Evolutionary conservation across 331 rosid species (phyloP).

Genomic region (Malus hybrid): DNA sequence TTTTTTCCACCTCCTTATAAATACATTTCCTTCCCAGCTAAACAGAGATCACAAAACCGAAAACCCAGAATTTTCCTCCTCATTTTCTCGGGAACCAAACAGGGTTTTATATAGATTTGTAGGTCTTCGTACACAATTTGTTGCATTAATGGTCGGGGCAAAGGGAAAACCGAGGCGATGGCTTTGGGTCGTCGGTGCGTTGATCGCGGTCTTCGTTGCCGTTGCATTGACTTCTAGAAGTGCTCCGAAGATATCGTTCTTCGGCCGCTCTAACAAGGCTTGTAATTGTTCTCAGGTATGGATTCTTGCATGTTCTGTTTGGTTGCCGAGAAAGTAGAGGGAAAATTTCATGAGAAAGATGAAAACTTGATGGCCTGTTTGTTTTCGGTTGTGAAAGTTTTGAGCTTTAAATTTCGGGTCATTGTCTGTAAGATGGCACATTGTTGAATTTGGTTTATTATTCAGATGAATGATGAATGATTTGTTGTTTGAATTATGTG

Average conservation of each 20-base stretch:
- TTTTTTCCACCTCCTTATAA: background rate
- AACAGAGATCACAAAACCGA: background rate
- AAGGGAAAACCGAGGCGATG: slow-evolving; percentile 38
- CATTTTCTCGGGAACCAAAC: slow-evolving; percentile 11
- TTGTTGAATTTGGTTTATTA: background rate
- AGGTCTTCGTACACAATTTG: background rate
- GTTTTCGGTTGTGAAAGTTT: background rate
- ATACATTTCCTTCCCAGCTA: background rate
- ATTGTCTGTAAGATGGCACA: background rate
- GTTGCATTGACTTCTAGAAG: slow-evolving; percentile 44
- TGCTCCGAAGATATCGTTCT: slow-evolving; percentile 34
- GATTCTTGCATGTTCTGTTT: slow-evolving; percentile 1
- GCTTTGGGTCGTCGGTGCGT: slow-evolving; percentile 49
- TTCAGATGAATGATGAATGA: background rate
- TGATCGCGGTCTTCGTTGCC: slow-evolving; percentile 47
- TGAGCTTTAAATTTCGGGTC: background rate
- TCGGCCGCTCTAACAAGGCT: slow-evolving; percentile 44
- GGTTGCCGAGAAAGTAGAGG: slow-evolving; percentile 9
- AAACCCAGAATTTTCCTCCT: background rate
- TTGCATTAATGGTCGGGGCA: slow-evolving; percentile 27
- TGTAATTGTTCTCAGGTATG: slow-evolving; percentile 70
- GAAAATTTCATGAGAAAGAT: background rate
- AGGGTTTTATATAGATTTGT: background rate
- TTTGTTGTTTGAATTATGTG: background rate
- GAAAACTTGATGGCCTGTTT: background rate